These are phyloP conservation scores for Aspergillus proliferans DNA, from an alignment of 2,329 filamentous ascomycete genomes.

Conservation along the genomic window DNA sequence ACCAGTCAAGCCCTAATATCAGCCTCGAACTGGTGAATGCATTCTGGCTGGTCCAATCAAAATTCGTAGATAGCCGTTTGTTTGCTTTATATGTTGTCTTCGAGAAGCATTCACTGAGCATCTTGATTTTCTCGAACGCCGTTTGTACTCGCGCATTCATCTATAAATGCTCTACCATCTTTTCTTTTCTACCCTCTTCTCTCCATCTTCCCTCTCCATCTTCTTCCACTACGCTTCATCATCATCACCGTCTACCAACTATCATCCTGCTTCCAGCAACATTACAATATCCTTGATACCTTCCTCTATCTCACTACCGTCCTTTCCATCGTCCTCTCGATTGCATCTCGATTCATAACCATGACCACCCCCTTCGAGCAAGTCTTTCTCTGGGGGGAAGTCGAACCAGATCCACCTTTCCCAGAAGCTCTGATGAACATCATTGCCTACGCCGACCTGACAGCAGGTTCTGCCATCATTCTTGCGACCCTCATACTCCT, in stretches of 20 bases:
- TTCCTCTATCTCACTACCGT: background rate
- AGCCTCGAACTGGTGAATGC: too few species aligned
- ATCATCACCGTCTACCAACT: background rate
- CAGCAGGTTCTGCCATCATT: slow-evolving; percentile 2
- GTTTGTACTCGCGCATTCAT: background rate
- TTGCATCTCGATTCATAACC: background rate
- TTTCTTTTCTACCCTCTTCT: background rate
- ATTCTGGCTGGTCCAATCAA: too few species aligned
- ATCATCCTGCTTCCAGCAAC: background rate
- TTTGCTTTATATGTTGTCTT: too few species aligned
- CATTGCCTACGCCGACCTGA: slow-evolving; percentile 8
- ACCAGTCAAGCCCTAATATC: too few species aligned
- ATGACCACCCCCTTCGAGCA: slow-evolving; percentile 13
- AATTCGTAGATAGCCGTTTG: too few species aligned
- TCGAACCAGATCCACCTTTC: background rate
- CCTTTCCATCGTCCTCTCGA: background rate
- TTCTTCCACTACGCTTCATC: background rate
- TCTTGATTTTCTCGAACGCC: too few species aligned
- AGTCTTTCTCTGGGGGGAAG: slow-evolving; percentile 10
- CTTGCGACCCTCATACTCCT: slow-evolving; percentile 6
- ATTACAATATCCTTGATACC: background rate
- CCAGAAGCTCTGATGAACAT: background rate
- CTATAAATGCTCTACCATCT: background rate
- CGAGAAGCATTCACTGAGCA: too few species aligned
- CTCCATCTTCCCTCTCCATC: background rate